These are phyloP conservation scores for baker's yeast (Saccharomyces cerevisiae) DNA, from an alignment of 805 yeast species.

Conservation along the genomic window DNA sequence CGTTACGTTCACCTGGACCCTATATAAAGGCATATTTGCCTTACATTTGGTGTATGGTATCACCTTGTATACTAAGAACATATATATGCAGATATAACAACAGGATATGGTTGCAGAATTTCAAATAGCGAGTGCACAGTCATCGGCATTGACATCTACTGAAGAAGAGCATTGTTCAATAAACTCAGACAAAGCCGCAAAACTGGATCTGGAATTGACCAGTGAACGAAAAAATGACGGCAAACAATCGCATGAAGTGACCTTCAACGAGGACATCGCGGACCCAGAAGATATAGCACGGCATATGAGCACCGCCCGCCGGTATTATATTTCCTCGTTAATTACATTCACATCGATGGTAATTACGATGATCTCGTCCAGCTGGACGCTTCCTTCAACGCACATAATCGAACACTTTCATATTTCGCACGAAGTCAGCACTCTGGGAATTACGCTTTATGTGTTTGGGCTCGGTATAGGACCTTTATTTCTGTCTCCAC, in stretches of 20 bases:
- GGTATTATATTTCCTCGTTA: slow-evolving; percentile 48
- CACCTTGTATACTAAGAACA: not conserved
- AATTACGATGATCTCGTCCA: slow-evolving; percentile 62
- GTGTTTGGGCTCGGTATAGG: slow-evolving; percentile 65
- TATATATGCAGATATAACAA: not conserved
- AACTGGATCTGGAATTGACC: not conserved
- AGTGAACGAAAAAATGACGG: slow-evolving; percentile 2
- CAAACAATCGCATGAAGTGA: slow-evolving; percentile 23
- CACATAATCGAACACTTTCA: slow-evolving; percentile 41
- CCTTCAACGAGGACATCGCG: slow-evolving; percentile 16
- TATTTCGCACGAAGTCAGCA: slow-evolving; percentile 46
- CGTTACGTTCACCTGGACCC: not conserved
- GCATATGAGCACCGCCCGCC: slow-evolving; percentile 37
- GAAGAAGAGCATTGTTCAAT: not conserved
- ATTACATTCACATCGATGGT: slow-evolving; percentile 50
- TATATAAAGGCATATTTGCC: not conserved
- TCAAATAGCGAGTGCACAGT: not conserved
- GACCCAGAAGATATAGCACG: slow-evolving; percentile 29
- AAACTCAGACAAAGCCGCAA: not conserved
- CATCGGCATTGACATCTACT: not conserved
- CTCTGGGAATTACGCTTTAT: slow-evolving; percentile 54
- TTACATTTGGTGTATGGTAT: not conserved
- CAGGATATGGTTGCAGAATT: not conserved
- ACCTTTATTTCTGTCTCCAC: slow-evolving; percentile 58
- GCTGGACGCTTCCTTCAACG: slow-evolving; percentile 54